A percentile compares a stretch with the other conserved stretches of the same genome.
Evolutionary conservation across 345 rosid species (phyloP).

Genomic region (Pistacia atlantica): DNA sequence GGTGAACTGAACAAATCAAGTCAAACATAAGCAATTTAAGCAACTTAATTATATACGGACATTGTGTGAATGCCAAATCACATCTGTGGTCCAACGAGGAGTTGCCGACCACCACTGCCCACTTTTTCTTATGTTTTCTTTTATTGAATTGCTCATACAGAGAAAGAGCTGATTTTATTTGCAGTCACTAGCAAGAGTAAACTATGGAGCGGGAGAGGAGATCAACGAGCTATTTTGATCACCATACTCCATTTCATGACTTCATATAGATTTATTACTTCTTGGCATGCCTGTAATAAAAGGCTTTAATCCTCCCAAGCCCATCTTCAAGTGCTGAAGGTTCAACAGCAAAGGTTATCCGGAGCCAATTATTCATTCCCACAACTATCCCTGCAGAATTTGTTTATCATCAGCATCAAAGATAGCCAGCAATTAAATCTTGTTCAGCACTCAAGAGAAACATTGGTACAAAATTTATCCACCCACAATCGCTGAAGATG

Average conservation of each 20-base stretch:
- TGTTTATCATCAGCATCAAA: too few species aligned
- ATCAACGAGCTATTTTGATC: neutral
- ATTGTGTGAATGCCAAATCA: too few species aligned
- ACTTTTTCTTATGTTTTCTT: too few species aligned
- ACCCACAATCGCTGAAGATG: too few species aligned
- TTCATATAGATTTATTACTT: neutral
- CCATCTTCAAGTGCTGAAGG: constrained; percentile 37
- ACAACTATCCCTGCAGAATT: constrained; percentile 34
- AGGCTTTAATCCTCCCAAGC: constrained; percentile 41
- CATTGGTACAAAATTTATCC: too few species aligned
- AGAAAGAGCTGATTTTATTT: too few species aligned
- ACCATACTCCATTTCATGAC: neutral
- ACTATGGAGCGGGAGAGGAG: neutral
- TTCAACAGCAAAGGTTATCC: constrained; percentile 44
- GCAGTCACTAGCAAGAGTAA: neutral
- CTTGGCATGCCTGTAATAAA: constrained; percentile 48
- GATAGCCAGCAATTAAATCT: too few species aligned
- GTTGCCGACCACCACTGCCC: neutral
- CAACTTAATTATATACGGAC: too few species aligned
- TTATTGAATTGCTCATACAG: neutral
- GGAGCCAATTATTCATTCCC: constrained; percentile 53
- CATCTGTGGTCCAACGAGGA: neutral
- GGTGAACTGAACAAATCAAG: too few species aligned
- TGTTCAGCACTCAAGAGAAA: too few species aligned
- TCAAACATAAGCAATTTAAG: too few species aligned